Evolutionary conservation across 176 grass and related monocot species (phyloP).

Genomic region (Musa troglodytarum): DNA sequence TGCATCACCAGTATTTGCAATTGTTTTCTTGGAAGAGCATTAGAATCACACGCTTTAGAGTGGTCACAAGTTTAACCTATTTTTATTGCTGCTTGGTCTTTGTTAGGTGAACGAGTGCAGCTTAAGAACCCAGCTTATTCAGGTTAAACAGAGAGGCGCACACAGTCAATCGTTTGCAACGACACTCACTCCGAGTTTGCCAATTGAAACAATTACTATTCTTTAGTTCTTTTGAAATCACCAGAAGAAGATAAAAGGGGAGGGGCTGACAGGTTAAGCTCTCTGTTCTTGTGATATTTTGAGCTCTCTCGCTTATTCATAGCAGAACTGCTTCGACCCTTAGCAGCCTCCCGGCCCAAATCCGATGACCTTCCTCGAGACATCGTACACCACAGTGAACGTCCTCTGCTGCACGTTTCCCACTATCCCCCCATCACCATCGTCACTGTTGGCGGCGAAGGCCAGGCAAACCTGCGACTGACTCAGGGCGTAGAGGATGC

Average conservation of each 20-base stretch:
- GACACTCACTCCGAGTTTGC: no score
- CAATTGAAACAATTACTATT: no score
- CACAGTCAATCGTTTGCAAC: no score
- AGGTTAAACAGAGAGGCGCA: conserved; percentile 22
- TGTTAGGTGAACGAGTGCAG: conserved; percentile 66
- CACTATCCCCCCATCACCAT: conserved; percentile 25
- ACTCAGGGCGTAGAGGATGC: conserved; percentile 40
- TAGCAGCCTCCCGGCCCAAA: conserved; percentile 43
- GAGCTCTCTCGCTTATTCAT: no score
- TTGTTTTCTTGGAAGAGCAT: no score
- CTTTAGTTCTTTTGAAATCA: no score
- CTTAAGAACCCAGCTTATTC: conserved; percentile 53
- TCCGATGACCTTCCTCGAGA: conserved; percentile 44
- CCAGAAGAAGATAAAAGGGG: no score
- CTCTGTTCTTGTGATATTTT: no score
- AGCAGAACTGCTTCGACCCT: no score
- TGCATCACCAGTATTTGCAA: no score
- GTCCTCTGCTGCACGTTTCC: conserved; percentile 83
- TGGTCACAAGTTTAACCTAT: not conserved
- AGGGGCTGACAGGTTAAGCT: no score
- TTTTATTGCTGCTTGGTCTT: not conserved
- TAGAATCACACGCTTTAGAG: no score
- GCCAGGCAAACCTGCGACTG: conserved; percentile 57
- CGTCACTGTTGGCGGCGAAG: conserved; percentile 41
- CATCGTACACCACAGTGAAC: conserved; percentile 50